These are phyloP conservation scores for Endothia cerciana DNA, from an alignment of 2,329 filamentous ascomycete genomes.

Conservation along the genomic window DNA sequence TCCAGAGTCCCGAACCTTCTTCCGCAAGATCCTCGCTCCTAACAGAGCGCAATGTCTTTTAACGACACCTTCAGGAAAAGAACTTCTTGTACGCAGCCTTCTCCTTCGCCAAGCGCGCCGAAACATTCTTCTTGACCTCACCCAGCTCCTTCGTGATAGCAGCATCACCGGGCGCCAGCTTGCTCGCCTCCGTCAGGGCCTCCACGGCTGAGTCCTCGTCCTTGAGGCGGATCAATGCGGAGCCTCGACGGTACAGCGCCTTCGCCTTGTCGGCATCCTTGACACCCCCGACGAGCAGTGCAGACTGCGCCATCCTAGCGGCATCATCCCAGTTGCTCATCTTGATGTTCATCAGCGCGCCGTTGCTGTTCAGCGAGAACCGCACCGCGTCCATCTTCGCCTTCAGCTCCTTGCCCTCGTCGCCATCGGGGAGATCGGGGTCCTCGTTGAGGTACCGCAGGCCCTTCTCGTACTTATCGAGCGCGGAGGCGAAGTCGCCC, in stretches of 20 bases:
- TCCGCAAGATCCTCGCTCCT: too few relatives aligned
- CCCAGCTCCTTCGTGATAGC: conserved; percentile 76
- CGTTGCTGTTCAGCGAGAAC: conserved; percentile 87
- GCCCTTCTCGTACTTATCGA: conserved; percentile 95
- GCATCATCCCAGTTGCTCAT: conserved; percentile 72
- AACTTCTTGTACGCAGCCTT: conserved; percentile 93
- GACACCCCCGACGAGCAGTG: conserved; percentile 68
- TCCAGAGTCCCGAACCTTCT: too few relatives aligned
- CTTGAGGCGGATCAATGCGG: conserved; percentile 76
- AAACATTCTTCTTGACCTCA: conserved; percentile 75
- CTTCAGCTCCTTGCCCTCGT: conserved; percentile 61
- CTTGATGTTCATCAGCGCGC: conserved; percentile 84
- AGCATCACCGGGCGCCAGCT: conserved; percentile 74
- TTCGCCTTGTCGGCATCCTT: conserved; percentile 84
- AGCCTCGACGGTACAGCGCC: conserved; percentile 80
- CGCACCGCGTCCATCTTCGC: conserved; percentile 72
- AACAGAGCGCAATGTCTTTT: conserved; percentile 16
- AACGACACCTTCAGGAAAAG: conserved; percentile 59
- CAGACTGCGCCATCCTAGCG: conserved; percentile 70
- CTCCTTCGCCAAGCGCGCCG: conserved; percentile 80
- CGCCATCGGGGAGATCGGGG: conserved; percentile 62
- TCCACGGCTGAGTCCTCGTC: conserved; percentile 81
- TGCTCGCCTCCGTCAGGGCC: conserved; percentile 76
- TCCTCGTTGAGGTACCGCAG: conserved; percentile 88
- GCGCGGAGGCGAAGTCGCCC: conserved; percentile 68